Conservation (phyloP, 805 yeast genomes). For the Candida argentea region DNA sequence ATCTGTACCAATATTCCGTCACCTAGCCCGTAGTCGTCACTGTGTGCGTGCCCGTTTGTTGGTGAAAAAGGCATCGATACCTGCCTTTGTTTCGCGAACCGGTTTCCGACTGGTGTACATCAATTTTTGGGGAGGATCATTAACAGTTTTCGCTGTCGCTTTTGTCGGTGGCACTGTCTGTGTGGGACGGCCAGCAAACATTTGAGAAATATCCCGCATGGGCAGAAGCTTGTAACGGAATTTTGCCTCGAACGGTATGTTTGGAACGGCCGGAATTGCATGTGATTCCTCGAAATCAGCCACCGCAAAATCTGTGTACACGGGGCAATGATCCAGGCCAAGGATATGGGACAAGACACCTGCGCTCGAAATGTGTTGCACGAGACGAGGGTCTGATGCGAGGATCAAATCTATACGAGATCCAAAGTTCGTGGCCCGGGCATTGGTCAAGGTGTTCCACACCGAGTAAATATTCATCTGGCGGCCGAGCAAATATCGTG, state of each 20-base stretch:
- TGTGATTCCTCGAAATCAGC: slow-evolving; percentile 3
- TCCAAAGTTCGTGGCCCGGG: slow-evolving; percentile 77
- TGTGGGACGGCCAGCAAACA: slow-evolving; percentile 17
- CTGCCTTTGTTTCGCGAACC: too few species aligned
- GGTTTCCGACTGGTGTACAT: slow-evolving; percentile 12
- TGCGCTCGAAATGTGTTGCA: slow-evolving; percentile 23
- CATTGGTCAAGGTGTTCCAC: slow-evolving; percentile 76
- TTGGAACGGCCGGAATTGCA: slow-evolving; percentile 1
- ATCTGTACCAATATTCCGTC: too few species aligned
- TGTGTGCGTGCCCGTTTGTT: too few species aligned
- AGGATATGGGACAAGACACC: slow-evolving; percentile 58
- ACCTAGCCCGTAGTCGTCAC: too few species aligned
- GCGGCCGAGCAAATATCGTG: slow-evolving; percentile 47
- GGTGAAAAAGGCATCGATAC: too few species aligned
- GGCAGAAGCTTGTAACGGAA: slow-evolving; percentile 11
- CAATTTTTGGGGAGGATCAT: slow-evolving; percentile 4
- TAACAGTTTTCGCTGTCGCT: background rate
- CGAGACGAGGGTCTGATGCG: slow-evolving; percentile 28
- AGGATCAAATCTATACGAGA: slow-evolving; percentile 79
- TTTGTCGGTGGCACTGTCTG: background rate
- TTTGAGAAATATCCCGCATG: slow-evolving; percentile 22
- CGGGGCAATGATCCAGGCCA: slow-evolving; percentile 96
- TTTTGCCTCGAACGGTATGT: slow-evolving; percentile 14
- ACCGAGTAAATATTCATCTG: slow-evolving; percentile 70
- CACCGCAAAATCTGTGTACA: slow-evolving; percentile 53